Conservation (phyloP, 2,329 filamentous ascomycete species). For the Aulographum hederae region DNA sequence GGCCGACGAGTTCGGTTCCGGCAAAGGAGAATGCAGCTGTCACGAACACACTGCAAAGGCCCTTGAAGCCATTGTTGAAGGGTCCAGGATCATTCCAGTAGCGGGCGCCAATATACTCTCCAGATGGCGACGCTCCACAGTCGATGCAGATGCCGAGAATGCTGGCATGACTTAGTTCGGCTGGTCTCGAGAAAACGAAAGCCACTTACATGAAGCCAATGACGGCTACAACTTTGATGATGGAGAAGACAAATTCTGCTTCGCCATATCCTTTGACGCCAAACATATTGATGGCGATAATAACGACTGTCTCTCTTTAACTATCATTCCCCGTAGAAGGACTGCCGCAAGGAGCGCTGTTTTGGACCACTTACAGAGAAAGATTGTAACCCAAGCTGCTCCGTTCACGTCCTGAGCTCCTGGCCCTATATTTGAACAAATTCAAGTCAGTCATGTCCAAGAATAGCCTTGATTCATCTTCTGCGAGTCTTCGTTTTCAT, state of each 20-base stretch:
- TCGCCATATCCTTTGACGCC: constrained; percentile 39
- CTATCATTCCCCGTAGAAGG: no score
- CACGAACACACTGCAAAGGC: constrained; percentile 51
- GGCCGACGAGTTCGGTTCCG: constrained; percentile 52
- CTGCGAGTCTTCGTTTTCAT: no score
- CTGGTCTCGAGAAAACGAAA: no score
- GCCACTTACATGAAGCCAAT: constrained; percentile 35
- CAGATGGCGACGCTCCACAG: constrained; percentile 47
- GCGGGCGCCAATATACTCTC: constrained; percentile 59
- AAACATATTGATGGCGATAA: constrained; percentile 35
- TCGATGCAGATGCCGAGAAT: constrained; percentile 75
- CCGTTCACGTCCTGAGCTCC: constrained; percentile 23
- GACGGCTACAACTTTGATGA: constrained; percentile 71
- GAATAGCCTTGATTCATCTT: no score
- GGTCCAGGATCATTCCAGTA: constrained; percentile 43
- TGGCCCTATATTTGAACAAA: no score
- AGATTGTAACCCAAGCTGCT: constrained; percentile 37
- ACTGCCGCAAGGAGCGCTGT: no score
- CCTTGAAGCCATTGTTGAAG: constrained; percentile 41
- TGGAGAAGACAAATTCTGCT: constrained; percentile 68
- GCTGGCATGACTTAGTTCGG: constrained; percentile 21
- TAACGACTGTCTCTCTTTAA: constrained; percentile 50
- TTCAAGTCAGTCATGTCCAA: no score
- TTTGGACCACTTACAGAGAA: no score
- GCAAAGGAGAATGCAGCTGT: constrained; percentile 52